phyloP scores from a whole-genome alignment of 805 yeast genomes.

The Zygotorulaspora danielsina region DNA sequence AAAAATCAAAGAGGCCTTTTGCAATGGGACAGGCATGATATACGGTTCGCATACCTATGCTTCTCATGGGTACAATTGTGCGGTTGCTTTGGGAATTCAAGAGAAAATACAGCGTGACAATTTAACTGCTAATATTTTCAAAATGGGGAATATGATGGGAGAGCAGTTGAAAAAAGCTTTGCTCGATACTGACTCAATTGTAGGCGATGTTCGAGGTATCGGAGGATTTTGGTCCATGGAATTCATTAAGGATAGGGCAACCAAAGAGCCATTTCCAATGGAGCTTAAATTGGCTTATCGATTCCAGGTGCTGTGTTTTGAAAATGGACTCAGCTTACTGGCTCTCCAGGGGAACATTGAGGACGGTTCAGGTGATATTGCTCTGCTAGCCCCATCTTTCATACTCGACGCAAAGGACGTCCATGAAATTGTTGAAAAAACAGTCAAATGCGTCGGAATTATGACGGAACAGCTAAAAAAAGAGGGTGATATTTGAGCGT shows the following conservation, averaged over 20 bases:
- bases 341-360: slow-evolving; percentile 40
- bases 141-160: slow-evolving; percentile 43
- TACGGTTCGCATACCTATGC: slow-evolving; percentile 49
- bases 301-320: slow-evolving; percentile 35
- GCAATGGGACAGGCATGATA: slow-evolving; percentile 39
- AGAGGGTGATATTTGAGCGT: too few species aligned
- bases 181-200: slow-evolving; percentile 34
- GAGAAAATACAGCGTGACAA: slow-evolving; percentile 35
- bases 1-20: slow-evolving; percentile 37
- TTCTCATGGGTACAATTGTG: slow-evolving; percentile 44
- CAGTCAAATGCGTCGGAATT: not conserved
- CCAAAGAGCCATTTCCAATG: slow-evolving; percentile 46
- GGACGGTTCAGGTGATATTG: slow-evolving; percentile 40
- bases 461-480: not conserved
- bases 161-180: slow-evolving; percentile 35
- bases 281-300: slow-evolving; percentile 36
- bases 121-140: slow-evolving; percentile 40
- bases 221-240: slow-evolving; percentile 59
- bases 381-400: slow-evolving; percentile 46
- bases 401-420: slow-evolving; percentile 41
- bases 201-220: slow-evolving; percentile 58
- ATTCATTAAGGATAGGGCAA: slow-evolving; percentile 47
- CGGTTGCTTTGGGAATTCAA: slow-evolving; percentile 45
- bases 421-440: not conserved
- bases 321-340: slow-evolving; percentile 46